Base-by-base conservation (phyloP, 2,329 filamentous ascomycete genomes). In the Capronia coronata region DNA sequence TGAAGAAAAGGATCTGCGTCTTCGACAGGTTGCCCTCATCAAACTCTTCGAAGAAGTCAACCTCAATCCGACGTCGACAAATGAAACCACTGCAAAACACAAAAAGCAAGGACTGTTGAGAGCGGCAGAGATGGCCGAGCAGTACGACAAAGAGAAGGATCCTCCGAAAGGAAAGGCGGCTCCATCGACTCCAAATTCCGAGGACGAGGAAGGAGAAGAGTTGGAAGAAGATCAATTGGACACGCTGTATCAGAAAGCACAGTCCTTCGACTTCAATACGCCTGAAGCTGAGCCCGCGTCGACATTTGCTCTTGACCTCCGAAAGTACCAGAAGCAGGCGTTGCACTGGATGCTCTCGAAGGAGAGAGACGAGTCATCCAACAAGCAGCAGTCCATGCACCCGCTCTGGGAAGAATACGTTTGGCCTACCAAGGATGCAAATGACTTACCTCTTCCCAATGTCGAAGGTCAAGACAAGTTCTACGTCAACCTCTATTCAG, bases 401-500 rank as follows among this genome's bases (percentile, higher is more conserved):
- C 93, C 93, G 0, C 68, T 98, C 0, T 98, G 93, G 93, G 93
- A 98, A 68, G 87, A 97, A 64, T 98, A 98, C 61, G 66, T 71
- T 1, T 98, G 90, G 89, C 93, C 93, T 0, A 72, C 73, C 0
- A 89, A 90, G 63, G 93, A 98, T 67, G 83, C 86, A 30, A 86
- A 97, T 58, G 90, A 93, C 58, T 80, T 86, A 35, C 79, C 84
- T 3, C 63, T 96, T 9, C 82, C 84, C 0, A 63, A 65, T 14
- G 74, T 93, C 6, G 71, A 79, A 8, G 79, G 76, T 2, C 82
- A 89, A 59, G 68, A 79, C 6, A 80, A 78, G 51, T 98, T 98
- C 62, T 98, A 96, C 60, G 84, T 97, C 61, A 98, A 98, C 61
- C 91, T 91, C 0, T 98, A 98, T 66, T 96, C 90, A 5, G 93